Evolutionary conservation across 306 rosid genomes (phyloP), one percentile per base, ranked within the genome.

Genomic region (Benincasa hispida): DNA sequence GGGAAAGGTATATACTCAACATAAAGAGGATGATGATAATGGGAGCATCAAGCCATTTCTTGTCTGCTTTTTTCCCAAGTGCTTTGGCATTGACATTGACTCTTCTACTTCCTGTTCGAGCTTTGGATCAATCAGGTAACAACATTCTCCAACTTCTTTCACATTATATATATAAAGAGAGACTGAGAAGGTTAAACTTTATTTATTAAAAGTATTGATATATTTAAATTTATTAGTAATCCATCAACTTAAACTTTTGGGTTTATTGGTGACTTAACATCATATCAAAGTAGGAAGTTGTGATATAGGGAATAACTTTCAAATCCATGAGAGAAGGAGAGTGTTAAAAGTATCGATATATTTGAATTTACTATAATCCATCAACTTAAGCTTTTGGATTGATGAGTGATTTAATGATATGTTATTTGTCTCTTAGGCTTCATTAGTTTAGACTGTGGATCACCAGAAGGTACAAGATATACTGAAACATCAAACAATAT

Each of bases 381-480:
- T 5, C 1, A 9, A 2, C 5, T 12, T 14, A 45, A 2, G 51
- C 17, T 45, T 45, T 45, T 45, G 51, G 13, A 17, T 45, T 45
- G 17, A 45, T 13, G 51, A 45, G 51, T 12, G 5, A 45, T 45
- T 45, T 11, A 4, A 45, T 11, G 17, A 10, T 45, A 28, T 35
- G 48, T 65, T n/a, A 8, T 66, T 66, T 67, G 79, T 67, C 11
- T 54, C 21, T 25, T 77, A 83, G 87, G 76, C 34, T 84, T 84
- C 76, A 59, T 84, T 13, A 84, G 84, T 61, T 34, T 84, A 28
- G 87, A 81, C n/a, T 84, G 87, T 45, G 87, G 84, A 30, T 22
- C 75, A 19, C 58, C 76, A 10, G 78, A 18, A 10, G 42, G 21
- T 62, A 34, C 74, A 5, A 60, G 25, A 27, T 76, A 77, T 17